Base-by-base conservation (phyloP, 2,329 filamentous ascomycete species). In the Onygenales sp. region DNA sequence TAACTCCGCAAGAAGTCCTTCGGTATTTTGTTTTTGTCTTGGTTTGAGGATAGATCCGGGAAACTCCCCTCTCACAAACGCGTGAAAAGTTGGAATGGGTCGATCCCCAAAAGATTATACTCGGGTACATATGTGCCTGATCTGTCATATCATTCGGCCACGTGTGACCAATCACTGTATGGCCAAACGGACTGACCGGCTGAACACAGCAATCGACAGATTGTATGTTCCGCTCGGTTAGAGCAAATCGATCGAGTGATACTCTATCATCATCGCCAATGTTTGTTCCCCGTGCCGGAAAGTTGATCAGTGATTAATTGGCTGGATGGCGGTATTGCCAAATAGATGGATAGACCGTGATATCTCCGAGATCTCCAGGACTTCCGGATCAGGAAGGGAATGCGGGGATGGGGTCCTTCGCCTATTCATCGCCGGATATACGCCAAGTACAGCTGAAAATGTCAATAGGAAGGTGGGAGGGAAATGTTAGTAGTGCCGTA, bases 141-240 rank as follows among this genome's bases (percentile, higher is more conserved):
- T 21, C 14, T 49, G 8, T 8, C 40, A 44, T 34, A 31, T 52
- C n/a, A 46, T 52, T 46, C 42, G 42, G 43, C 50, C 50, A 45
- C 50, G 50, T 52, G 33, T 52, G 42, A 31, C 40, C 32, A 52
- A 52, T 37, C 32, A 44, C 14, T 43, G 1, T 8, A 13, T 36
- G 36, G 14, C 44, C 7, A 4, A 14, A 46, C 7, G 34, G 14
- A 51, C 17, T n/a, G 21, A 31, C 5, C 21, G 21, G 21, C n/a
- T 44, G 31, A 9, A 14, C 27, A 42, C 11, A 48, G 32, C 13
- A 21, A n/a, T 17, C 6, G 36, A 36, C 8, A 32, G 21, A 27
- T 27, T 27, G 21, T 27, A 5, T 27, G 21, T 21, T 48, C 45
- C 37, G 33, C 37, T 48, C 45, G n/a, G 9, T 3, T 37, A 6